phyloP scores from a whole-genome alignment of 2,329 filamentous ascomycete genomes.

The Penicillium thymicola region DNA sequence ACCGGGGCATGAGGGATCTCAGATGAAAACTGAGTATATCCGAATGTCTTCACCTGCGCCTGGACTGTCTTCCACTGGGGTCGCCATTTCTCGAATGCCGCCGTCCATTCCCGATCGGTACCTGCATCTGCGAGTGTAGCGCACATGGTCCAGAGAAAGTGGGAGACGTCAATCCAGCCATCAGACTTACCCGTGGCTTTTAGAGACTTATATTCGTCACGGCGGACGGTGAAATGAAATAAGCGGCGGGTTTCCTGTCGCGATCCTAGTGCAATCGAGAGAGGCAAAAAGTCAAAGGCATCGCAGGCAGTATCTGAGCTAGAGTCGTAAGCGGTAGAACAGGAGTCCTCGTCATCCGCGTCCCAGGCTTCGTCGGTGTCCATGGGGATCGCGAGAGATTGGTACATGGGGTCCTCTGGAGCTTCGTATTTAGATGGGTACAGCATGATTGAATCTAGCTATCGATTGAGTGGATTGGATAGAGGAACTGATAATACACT shows the following conservation, averaged over 20 bases:
- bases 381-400: not conserved
- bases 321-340: not conserved
- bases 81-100: not conserved
- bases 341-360: slow-evolving; percentile 2
- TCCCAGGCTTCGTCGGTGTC: not conserved
- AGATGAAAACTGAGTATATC: not conserved
- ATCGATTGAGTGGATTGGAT: not conserved
- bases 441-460: not conserved
- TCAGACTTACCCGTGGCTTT: not conserved
- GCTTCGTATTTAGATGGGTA: not conserved
- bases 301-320: no score
- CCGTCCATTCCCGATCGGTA: not conserved
- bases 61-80: not conserved
- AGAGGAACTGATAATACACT: not conserved
- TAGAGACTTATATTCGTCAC: not conserved
- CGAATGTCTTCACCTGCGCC: not conserved
- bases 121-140: slow-evolving; percentile 3
- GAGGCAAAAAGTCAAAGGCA: not conserved
- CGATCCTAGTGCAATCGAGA: not conserved
- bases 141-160: slow-evolving; percentile 6
- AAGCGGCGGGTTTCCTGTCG: not conserved
- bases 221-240: not conserved
- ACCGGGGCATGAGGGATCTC: not conserved
- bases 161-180: slow-evolving; percentile 3
- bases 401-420: no score